Percentiles rank a stretch among this genome's conserved stretches.
phyloP scores from a whole-genome alignment of 768 basidiomycete species.

The Macrocybe gigantea region DNA sequence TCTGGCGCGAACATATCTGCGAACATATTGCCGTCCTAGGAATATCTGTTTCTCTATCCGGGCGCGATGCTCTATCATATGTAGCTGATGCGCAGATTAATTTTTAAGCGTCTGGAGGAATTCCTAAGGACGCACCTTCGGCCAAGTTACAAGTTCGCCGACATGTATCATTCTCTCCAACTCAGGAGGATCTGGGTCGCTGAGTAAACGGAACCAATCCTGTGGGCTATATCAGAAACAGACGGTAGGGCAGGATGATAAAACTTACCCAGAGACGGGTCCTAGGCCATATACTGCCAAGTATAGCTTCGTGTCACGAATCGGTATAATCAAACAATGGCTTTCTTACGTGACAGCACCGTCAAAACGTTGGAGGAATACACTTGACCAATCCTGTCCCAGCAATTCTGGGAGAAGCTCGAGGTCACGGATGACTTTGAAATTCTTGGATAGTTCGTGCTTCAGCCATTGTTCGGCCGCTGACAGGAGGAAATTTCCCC shows the following conservation, averaged over 20 bases:
- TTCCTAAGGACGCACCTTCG: slow-evolving; percentile 55
- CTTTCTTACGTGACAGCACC: slow-evolving; percentile 74
- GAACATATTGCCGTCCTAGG: slow-evolving; percentile 69
- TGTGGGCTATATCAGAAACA: slow-evolving; percentile 18
- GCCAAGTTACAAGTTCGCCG: slow-evolving; percentile 93
- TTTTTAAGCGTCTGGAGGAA: neutral
- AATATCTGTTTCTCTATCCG: slow-evolving; percentile 80
- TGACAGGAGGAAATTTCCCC: slow-evolving; percentile 89
- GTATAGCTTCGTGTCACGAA: slow-evolving; percentile 10
- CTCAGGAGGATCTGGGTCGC: slow-evolving; percentile 77
- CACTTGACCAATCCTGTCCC: slow-evolving; percentile 94
- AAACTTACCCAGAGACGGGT: slow-evolving; percentile 63
- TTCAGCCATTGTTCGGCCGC: slow-evolving; percentile 95
- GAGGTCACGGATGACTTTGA: slow-evolving; percentile 95
- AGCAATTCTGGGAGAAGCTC: slow-evolving; percentile 91
- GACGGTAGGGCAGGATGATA: slow-evolving; percentile 2
- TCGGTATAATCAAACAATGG: slow-evolving; percentile 19
- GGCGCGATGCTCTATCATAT: slow-evolving; percentile 91
- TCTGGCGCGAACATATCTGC: slow-evolving; percentile 43
- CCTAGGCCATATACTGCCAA: slow-evolving; percentile 73
- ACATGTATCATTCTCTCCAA: slow-evolving; percentile 83
- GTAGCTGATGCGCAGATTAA: slow-evolving; percentile 45
- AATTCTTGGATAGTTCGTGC: slow-evolving; percentile 93
- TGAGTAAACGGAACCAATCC: slow-evolving; percentile 83
- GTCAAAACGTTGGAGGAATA: slow-evolving; percentile 93